Evolutionary conservation across 2,329 filamentous ascomycete genomes (phyloP).

Genomic region (Cyanodermella asteris): DNA sequence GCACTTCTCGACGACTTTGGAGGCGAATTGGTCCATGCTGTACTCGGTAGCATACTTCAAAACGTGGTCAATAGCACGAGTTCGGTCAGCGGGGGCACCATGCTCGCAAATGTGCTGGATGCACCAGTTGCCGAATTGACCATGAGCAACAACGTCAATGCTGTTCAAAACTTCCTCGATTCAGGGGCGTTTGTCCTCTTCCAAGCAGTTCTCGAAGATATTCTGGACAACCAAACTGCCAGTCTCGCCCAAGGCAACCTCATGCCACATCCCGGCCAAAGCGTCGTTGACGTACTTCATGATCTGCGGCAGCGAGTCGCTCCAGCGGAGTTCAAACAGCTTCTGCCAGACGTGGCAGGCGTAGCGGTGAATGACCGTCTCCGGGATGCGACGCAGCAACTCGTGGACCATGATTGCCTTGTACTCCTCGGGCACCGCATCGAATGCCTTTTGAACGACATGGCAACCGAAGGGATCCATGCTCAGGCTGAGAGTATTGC

Average conservation of each 20-base stretch:
- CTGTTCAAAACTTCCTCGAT: conserved; percentile 90
- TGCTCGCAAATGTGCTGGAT: conserved; percentile 99
- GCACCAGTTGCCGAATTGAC: conserved; percentile 98
- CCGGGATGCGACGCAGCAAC: conserved; percentile 77
- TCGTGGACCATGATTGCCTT: conserved; percentile 99
- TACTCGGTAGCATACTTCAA: conserved; percentile 85
- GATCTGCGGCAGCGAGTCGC: conserved; percentile 81
- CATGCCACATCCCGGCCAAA: conserved; percentile 91
- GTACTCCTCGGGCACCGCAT: conserved; percentile 91
- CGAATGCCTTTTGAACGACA: conserved; percentile 95
- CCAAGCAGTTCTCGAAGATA: conserved; percentile 97
- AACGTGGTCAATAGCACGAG: conserved; percentile 84
- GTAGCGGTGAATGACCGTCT: conserved; percentile 96
- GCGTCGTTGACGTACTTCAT: conserved; percentile 98
- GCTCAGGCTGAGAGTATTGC: conserved; percentile 79
- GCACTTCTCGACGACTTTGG: conserved; percentile 97
- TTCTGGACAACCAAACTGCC: conserved; percentile 97
- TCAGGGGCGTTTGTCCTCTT: conserved; percentile 96
- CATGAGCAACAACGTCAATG: conserved; percentile 89
- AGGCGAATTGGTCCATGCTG: conserved; percentile 97
- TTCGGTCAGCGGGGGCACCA: conserved; percentile 72
- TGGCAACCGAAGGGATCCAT: conserved; percentile 99
- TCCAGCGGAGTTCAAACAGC: conserved; percentile 93
- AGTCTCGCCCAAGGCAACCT: conserved; percentile 90
- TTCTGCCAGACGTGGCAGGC: conserved; percentile 99